A percentile compares a stretch with the other conserved stretches of the same genome.
phyloP scores from a whole-genome alignment of 2,329 filamentous ascomycete species.

The Aspergillus fructus region DNA sequence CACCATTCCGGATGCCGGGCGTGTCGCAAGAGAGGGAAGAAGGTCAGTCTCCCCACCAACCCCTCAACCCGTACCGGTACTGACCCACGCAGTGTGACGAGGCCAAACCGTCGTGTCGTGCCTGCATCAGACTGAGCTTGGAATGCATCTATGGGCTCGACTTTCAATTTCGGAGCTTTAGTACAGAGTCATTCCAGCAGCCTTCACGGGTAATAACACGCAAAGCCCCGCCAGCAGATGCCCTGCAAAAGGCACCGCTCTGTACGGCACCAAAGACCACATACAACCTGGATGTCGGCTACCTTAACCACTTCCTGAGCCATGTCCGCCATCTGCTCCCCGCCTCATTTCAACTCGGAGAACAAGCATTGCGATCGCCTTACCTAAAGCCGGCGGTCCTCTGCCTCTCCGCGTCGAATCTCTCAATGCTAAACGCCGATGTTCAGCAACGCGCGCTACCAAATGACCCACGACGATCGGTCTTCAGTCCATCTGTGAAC shows the following conservation, averaged over 20 bases:
- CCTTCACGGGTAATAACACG: neutral
- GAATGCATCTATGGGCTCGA: slow-evolving; percentile 16
- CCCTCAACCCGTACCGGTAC: neutral
- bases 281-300: neutral
- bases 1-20: slow-evolving; percentile 14
- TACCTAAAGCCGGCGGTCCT: slow-evolving; percentile 2
- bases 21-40: slow-evolving; percentile 17
- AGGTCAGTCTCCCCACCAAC: slow-evolving; percentile 1
- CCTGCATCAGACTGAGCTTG: slow-evolving; percentile 13
- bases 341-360: neutral
- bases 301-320: neutral
- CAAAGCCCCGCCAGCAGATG: neutral
- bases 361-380: neutral
- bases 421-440: slow-evolving; percentile 15
- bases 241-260: neutral
- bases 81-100: slow-evolving; percentile 16
- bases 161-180: slow-evolving; percentile 10
- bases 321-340: neutral
- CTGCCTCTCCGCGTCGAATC: slow-evolving; percentile 18
- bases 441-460: slow-evolving; percentile 6
- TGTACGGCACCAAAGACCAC: neutral
- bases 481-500: neutral
- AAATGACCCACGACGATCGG: neutral
- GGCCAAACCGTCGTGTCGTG: slow-evolving; percentile 11
- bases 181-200: neutral